These are phyloP conservation scores for Lentithecium fluviatile DNA, from an alignment of 495 filamentous ascomycete genomes.

Conservation along the genomic window DNA sequence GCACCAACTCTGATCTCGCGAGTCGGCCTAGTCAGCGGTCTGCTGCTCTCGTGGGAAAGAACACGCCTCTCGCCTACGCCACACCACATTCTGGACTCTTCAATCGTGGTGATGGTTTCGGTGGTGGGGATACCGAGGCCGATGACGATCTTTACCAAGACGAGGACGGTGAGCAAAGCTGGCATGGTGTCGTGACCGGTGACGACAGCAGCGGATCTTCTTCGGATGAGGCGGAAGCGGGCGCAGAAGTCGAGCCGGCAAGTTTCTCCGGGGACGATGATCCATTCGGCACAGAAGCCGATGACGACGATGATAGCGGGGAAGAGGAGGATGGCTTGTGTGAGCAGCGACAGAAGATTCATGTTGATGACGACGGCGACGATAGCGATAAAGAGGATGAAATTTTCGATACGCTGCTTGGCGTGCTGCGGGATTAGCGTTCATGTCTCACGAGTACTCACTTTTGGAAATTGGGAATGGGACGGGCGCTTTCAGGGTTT, in stretches of 20 bases:
- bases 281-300: slow-evolving; percentile 6
- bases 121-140: slow-evolving; percentile 22
- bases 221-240: background rate
- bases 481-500: no score
- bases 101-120: slow-evolving; percentile 1
- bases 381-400: slow-evolving; percentile 4
- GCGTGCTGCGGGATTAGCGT: no score
- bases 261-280: slow-evolving; percentile 24
- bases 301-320: slow-evolving; percentile 19
- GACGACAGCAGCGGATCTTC: slow-evolving; percentile 2
- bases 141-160: slow-evolving; percentile 16
- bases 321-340: background rate
- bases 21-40: slow-evolving; percentile 20
- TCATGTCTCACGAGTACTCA: no score
- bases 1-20: slow-evolving; percentile 24
- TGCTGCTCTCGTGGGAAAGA: slow-evolving; percentile 13
- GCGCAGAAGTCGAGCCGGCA: slow-evolving; percentile 3
- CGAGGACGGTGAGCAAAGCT: slow-evolving; percentile 24
- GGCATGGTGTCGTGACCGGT: slow-evolving; percentile 10
- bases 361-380: slow-evolving; percentile 31
- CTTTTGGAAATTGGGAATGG: no score
- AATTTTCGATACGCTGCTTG: no score
- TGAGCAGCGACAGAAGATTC: background rate
- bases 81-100: slow-evolving; percentile 29
- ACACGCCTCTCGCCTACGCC: slow-evolving; percentile 29